A percentile compares a stretch with the other conserved stretches of the same genome.
Conservation (phyloP, 106 monocot genomes). For the Gastrodia elata region DNA sequence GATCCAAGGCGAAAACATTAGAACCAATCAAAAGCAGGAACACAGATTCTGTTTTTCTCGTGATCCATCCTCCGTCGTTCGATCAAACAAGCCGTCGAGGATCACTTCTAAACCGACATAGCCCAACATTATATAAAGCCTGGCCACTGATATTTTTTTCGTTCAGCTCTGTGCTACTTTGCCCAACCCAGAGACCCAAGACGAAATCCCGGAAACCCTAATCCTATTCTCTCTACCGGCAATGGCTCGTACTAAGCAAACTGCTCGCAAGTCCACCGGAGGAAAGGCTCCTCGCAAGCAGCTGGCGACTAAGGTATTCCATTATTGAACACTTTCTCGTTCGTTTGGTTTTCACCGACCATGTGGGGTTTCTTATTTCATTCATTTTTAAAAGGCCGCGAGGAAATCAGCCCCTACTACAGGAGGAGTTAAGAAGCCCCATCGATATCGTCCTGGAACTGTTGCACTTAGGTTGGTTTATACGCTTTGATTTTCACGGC, state of each 20-base stretch:
- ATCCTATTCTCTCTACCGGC: neutral
- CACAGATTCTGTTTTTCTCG: conserved; percentile 4
- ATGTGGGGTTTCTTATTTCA: neutral
- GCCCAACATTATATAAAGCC: neutral
- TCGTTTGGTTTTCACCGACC: neutral
- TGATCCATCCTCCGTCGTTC: neutral
- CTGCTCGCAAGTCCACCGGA: conserved; percentile 17
- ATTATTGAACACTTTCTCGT: neutral
- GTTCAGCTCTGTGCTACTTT: neutral
- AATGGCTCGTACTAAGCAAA: conserved; percentile 19
- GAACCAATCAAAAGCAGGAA: neutral
- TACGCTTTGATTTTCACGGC: neutral
- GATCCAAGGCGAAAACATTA: neutral
- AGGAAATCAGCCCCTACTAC: conserved; percentile 14
- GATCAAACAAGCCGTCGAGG: neutral
- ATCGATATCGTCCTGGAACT: conserved; percentile 15
- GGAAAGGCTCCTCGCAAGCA: conserved; percentile 17
- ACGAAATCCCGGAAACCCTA: neutral
- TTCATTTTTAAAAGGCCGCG: conserved; percentile 3
- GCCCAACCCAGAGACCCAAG: neutral
- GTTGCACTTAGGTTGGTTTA: conserved; percentile 8
- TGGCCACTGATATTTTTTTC: neutral
- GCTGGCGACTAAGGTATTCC: conserved; percentile 13
- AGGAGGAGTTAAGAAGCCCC: conserved; percentile 18
- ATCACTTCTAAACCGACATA: neutral